Evolutionary conservation across 371 early-diverging fungal genomes (phyloP).

Genomic region (Mucor plumbeus): DNA sequence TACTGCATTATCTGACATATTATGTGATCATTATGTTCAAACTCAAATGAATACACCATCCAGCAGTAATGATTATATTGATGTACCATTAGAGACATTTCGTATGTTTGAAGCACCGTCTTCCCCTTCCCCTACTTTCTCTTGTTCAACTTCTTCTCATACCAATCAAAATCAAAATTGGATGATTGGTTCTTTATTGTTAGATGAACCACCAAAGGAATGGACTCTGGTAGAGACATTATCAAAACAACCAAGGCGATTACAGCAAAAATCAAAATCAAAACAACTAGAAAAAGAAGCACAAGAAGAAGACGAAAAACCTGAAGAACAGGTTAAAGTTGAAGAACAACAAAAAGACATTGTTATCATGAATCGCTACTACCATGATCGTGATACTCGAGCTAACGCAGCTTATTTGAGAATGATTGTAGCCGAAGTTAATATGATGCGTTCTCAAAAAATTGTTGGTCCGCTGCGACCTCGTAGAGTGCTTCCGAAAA

Average conservation of each 20-base stretch:
- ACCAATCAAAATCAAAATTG: conserved; percentile 27
- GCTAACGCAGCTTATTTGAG: conserved; percentile 60
- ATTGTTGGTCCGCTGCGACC: conserved; percentile 63
- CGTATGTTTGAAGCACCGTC: conserved; percentile 36
- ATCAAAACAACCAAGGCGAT: conserved; percentile 10
- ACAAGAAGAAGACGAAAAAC: neutral
- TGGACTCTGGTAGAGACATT: conserved; percentile 39
- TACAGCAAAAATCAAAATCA: neutral
- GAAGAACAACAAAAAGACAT: conserved; percentile 14
- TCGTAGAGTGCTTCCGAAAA: conserved; percentile 53
- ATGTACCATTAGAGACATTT: conserved; percentile 37
- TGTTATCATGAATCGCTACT: neutral
- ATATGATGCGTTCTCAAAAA: conserved; percentile 67
- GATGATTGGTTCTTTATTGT: conserved; percentile 4
- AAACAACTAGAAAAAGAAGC: neutral
- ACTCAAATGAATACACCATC: conserved; percentile 17
- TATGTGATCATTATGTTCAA: conserved; percentile 52
- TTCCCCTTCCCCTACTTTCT: conserved; percentile 11
- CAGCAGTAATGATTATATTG: conserved; percentile 24
- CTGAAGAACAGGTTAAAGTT: conserved; percentile 11
- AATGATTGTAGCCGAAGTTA: conserved; percentile 64
- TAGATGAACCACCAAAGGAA: conserved; percentile 27
- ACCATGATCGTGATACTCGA: conserved; percentile 48
- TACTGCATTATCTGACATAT: conserved; percentile 38
- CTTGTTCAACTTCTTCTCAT: neutral